These are phyloP conservation scores for Kwoniella botswanensis DNA, from an alignment of 768 basidiomycete species.

Conservation along the genomic window DNA sequence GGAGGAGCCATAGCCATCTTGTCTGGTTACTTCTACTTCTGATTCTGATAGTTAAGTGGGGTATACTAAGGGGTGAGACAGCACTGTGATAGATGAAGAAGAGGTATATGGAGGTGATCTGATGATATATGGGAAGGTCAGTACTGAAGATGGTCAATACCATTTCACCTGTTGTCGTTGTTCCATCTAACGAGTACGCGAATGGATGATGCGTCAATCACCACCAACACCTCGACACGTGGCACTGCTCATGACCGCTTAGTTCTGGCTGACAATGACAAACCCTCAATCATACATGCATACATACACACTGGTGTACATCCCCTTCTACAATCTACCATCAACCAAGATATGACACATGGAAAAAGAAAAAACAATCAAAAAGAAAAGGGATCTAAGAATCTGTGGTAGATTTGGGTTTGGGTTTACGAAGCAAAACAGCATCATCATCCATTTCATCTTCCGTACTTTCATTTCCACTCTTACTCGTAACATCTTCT, in stretches of 20 bases:
- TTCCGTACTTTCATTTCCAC: slow-evolving; percentile 44
- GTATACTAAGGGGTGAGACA: background rate
- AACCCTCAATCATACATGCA: background rate
- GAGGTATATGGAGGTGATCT: background rate
- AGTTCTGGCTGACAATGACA: background rate
- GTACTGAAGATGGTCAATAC: background rate
- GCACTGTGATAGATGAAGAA: background rate
- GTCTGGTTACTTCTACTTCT: background rate
- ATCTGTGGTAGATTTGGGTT: slow-evolving; percentile 8
- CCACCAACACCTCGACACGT: background rate
- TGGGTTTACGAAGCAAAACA: slow-evolving; percentile 51
- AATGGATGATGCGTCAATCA: background rate
- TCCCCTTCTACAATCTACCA: background rate
- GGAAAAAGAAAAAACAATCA: background rate
- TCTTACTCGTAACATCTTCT: slow-evolving; percentile 14
- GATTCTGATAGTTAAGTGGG: background rate
- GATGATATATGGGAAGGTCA: background rate
- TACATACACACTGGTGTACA: slow-evolving; percentile 1
- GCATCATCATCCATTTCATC: slow-evolving; percentile 58
- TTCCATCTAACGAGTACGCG: background rate
- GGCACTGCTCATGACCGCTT: background rate
- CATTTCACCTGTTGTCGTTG: background rate
- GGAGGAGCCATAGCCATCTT: slow-evolving; percentile 30
- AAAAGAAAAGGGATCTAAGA: background rate
- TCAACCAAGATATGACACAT: background rate